Evolutionary conservation across 1,284 basidiomycete species (phyloP).

Genomic region (Ceratobasidium sp.): DNA sequence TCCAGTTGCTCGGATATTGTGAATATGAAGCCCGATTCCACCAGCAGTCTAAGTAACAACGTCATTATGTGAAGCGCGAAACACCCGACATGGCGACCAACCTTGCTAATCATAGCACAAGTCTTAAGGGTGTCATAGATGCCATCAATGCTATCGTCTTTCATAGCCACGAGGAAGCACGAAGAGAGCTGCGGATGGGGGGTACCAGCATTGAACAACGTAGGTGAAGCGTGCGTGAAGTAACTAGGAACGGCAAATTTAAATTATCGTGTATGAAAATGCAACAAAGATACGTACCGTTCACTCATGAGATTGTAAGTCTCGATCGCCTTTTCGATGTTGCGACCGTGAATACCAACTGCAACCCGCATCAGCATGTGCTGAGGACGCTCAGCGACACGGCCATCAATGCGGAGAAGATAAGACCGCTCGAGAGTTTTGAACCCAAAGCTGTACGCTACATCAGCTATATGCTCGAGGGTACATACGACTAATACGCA

Average conservation of each 20-base stretch:
- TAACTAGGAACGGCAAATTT: slow-evolving; percentile 90
- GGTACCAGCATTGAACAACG: slow-evolving; percentile 98
- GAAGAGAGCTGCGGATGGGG: slow-evolving; percentile 95
- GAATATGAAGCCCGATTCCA: slow-evolving; percentile 96
- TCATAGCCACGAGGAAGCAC: slow-evolving; percentile 98
- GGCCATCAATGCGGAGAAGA: slow-evolving; percentile 91
- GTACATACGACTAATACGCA: slow-evolving; percentile 51
- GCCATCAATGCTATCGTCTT: slow-evolving; percentile 98
- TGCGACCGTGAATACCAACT: slow-evolving; percentile 92
- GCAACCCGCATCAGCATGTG: slow-evolving; percentile 99
- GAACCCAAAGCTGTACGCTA: slow-evolving; percentile 85
- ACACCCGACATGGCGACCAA: background rate
- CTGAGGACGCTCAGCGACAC: slow-evolving; percentile 96
- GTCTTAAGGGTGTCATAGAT: slow-evolving; percentile 99
- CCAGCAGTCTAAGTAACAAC: slow-evolving; percentile 72
- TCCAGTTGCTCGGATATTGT: slow-evolving; percentile 97
- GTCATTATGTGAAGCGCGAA: background rate
- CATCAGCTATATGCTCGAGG: background rate
- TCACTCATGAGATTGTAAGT: slow-evolving; percentile 72
- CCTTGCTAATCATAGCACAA: slow-evolving; percentile 98
- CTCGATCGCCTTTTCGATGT: slow-evolving; percentile 90
- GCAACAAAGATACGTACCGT: slow-evolving; percentile 53
- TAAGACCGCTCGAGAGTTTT: slow-evolving; percentile 99
- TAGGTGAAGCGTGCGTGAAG: slow-evolving; percentile 98
- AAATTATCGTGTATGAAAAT: slow-evolving; percentile 56